Evolutionary conservation across 2,329 filamentous ascomycete species (phyloP).

Genomic region (Dryadomyces quercus-mongolicae): DNA sequence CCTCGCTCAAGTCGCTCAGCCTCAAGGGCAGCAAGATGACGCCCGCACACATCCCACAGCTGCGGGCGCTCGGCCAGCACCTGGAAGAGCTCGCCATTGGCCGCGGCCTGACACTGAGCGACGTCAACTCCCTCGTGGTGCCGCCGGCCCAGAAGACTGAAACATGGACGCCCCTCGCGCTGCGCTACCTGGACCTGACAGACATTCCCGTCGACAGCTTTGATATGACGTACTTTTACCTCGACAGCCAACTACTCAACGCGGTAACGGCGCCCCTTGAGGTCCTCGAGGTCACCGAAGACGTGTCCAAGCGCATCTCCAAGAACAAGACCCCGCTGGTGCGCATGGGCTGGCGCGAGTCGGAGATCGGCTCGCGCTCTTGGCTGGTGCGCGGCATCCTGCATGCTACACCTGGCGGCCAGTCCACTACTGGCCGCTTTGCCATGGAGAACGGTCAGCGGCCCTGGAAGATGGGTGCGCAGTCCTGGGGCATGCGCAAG

Average conservation of each 20-base stretch:
- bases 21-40: conserved; percentile 64
- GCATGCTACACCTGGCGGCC: conserved; percentile 31
- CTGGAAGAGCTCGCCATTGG: conserved; percentile 68
- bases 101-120: conserved; percentile 50
- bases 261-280: conserved; percentile 54
- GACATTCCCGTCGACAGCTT: conserved; percentile 54
- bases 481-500: conserved; percentile 80
- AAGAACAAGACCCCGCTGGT: conserved; percentile 50
- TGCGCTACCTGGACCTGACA: conserved; percentile 68
- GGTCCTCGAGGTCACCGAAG: conserved; percentile 63
- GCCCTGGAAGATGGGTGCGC: conserved; percentile 74
- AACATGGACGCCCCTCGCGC: conserved; percentile 42
- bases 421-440: conserved; percentile 3
- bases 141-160: conserved; percentile 24
- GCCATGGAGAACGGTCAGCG: conserved; percentile 34
- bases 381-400: conserved; percentile 51
- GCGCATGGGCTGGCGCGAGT: conserved; percentile 56
- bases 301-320: conserved; percentile 51
- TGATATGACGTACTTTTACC: conserved; percentile 38
- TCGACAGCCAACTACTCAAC: conserved; percentile 43
- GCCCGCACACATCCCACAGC: conserved; percentile 46
- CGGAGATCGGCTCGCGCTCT: conserved; percentile 53
- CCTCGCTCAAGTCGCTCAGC: conserved; percentile 59
- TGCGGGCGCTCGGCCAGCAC: conserved; percentile 55
- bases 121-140: conserved; percentile 54